Evolutionary conservation across 140 eudicot genomes (phyloP).

Genomic region (Anethum foeniculum): DNA sequence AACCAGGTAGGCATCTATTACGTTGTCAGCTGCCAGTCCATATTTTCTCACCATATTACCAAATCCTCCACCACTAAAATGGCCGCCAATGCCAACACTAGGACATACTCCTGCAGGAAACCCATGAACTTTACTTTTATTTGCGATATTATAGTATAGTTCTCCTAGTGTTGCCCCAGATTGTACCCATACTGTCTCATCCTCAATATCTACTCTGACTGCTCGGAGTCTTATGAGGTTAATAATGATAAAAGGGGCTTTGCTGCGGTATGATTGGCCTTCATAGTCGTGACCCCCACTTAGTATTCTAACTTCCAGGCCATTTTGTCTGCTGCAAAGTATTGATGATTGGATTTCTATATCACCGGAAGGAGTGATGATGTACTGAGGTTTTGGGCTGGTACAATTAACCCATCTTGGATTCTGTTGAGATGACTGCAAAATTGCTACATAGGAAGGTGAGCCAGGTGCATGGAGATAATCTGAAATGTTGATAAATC

Average conservation of each 20-base stretch:
- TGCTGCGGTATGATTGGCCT: conserved; percentile 27
- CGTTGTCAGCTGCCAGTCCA: conserved; percentile 33
- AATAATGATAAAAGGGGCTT: conserved; percentile 23
- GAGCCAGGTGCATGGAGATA: conserved; percentile 5
- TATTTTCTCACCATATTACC: conserved; percentile 37
- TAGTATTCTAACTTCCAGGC: neutral
- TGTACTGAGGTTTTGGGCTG: neutral
- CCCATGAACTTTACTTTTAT: conserved; percentile 25
- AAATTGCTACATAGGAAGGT: neutral
- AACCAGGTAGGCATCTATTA: conserved; percentile 28
- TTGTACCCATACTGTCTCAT: conserved; percentile 20
- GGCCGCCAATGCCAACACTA: conserved; percentile 41
- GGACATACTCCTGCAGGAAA: conserved; percentile 44
- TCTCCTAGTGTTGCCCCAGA: conserved; percentile 40
- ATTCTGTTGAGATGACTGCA: conserved; percentile 6
- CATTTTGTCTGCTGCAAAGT: neutral
- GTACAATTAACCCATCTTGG: conserved; percentile 1
- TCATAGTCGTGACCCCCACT: conserved; percentile 39
- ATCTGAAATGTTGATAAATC: neutral
- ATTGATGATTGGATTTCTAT: conserved; percentile 5
- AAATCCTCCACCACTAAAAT: conserved; percentile 40
- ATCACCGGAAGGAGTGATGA: neutral
- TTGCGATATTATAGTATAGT: conserved; percentile 27
- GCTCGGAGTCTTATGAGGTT: conserved; percentile 29
- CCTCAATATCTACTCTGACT: conserved; percentile 17